Percentiles rank a stretch among this genome's conserved stretches.
phyloP scores from a whole-genome alignment of 129 eudicot genomes.

The Silybum marianum region DNA sequence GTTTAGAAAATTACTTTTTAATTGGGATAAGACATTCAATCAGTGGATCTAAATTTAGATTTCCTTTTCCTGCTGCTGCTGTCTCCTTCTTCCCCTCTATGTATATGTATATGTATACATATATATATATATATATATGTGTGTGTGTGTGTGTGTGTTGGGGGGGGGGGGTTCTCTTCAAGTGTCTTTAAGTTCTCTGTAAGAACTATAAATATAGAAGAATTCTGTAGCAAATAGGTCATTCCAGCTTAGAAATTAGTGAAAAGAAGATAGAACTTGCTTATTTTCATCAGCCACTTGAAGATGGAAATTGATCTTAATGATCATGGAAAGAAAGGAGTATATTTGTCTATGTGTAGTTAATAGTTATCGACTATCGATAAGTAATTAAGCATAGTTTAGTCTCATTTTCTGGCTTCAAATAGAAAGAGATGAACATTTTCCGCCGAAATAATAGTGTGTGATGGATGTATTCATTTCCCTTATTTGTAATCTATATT shows the following conservation, averaged over 20 bases:
- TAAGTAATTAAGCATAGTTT: background rate
- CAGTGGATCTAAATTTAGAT: slow-evolving; percentile 20
- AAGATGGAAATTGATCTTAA: background rate
- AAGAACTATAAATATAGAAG: background rate
- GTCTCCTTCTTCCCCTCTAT: background rate
- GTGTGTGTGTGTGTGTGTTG: background rate
- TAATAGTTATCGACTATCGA: background rate
- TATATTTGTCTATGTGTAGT: too few relatives aligned
- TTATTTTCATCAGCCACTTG: background rate
- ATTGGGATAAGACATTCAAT: slow-evolving; percentile 1
- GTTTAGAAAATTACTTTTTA: background rate
- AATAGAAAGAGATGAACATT: background rate
- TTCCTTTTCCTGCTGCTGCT: background rate
- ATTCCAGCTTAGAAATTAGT: background rate
- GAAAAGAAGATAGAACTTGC: background rate
- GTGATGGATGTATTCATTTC: background rate
- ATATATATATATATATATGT: background rate
- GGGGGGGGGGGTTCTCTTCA: background rate
- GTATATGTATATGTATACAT: slow-evolving; percentile 1
- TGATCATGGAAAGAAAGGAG: background rate
- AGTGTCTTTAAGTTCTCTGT: background rate
- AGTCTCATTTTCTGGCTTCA: background rate
- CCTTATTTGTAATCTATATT: background rate
- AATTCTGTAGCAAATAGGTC: slow-evolving; percentile 9
- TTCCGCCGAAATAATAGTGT: background rate